Conservation (phyloP, 139 green algal species). For the Desmodesmus armatus region DNA sequence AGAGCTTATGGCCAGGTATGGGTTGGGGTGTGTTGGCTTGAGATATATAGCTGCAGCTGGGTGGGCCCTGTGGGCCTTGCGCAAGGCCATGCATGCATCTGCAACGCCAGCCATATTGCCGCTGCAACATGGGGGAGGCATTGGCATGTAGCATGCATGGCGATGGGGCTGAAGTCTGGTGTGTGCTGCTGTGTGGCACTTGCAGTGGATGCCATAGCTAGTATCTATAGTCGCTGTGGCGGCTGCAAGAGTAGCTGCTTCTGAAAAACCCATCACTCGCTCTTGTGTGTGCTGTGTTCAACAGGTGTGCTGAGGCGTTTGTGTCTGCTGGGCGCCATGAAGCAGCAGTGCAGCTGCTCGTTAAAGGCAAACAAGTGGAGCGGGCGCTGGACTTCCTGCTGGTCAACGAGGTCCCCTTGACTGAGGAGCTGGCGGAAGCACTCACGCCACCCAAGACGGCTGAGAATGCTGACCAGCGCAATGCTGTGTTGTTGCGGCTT, state of each 20-base stretch:
- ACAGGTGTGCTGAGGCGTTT: constrained; percentile 78
- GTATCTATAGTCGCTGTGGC: neutral
- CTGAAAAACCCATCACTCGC: too few species aligned
- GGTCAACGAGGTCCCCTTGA: constrained; percentile 73
- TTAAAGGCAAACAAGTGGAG: constrained; percentile 47
- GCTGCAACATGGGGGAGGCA: too few species aligned
- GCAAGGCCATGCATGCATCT: too few species aligned
- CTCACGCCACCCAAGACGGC: constrained; percentile 73
- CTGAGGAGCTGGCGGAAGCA: constrained; percentile 82
- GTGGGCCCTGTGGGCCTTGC: too few species aligned
- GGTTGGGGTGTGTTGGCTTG: too few species aligned
- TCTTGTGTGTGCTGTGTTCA: neutral
- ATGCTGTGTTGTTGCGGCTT: constrained; percentile 63
- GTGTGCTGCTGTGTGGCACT: too few species aligned
- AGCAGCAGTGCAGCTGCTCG: constrained; percentile 70
- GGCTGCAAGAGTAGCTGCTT: neutral
- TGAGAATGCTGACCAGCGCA: constrained; percentile 38
- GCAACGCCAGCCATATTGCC: too few species aligned
- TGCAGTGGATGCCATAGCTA: too few species aligned
- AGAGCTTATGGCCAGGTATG: constrained; percentile 40
- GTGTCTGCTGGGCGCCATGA: constrained; percentile 61
- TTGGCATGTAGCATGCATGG: too few species aligned
- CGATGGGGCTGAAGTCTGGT: too few species aligned
- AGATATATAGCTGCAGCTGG: too few species aligned
- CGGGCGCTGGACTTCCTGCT: constrained; percentile 75